Percentiles rank a stretch among this genome's conserved stretches.
Evolutionary conservation across 2,329 filamentous ascomycete species (phyloP).

Genomic region (Ramularia endophylla): DNA sequence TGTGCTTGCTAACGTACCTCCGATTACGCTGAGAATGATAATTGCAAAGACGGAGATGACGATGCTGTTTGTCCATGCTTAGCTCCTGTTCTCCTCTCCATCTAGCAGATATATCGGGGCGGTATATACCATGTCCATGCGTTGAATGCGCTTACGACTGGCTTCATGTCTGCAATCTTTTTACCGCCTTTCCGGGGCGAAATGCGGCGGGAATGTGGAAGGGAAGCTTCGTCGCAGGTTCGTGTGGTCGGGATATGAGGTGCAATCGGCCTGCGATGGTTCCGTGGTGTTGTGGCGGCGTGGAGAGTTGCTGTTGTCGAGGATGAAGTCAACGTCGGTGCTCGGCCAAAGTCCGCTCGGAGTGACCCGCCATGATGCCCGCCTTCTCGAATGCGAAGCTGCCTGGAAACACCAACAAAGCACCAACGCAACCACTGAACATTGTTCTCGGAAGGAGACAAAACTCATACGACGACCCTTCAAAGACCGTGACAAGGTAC

Average conservation of each 20-base stretch:
- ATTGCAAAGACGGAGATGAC: constrained; percentile 61
- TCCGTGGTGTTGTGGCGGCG: background rate
- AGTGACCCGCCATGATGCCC: background rate
- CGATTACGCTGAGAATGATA: constrained; percentile 58
- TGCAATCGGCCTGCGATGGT: background rate
- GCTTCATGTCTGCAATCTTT: constrained; percentile 68
- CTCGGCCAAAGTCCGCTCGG: background rate
- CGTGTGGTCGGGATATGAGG: background rate
- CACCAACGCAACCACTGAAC: too few relatives aligned
- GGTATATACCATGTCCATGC: constrained; percentile 80
- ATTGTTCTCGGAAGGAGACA: too few relatives aligned
- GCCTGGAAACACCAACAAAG: background rate
- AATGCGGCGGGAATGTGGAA: background rate
- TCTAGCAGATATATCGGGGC: background rate
- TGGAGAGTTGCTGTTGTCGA: background rate
- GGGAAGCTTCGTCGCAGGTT: background rate
- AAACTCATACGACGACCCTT: too few relatives aligned
- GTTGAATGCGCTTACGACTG: constrained; percentile 82
- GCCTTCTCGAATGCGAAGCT: background rate
- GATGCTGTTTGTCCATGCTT: constrained; percentile 51
- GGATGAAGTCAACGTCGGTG: constrained; percentile 1
- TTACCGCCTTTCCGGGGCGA: constrained; percentile 4
- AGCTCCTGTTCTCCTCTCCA: background rate
- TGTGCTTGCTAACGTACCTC: constrained; percentile 65
- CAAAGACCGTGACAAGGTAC: too few relatives aligned